Percentiles rank a stretch among this genome's conserved stretches.
Conservation (phyloP, 768 basidiomycete species). For the Mycena chlorophos region DNA sequence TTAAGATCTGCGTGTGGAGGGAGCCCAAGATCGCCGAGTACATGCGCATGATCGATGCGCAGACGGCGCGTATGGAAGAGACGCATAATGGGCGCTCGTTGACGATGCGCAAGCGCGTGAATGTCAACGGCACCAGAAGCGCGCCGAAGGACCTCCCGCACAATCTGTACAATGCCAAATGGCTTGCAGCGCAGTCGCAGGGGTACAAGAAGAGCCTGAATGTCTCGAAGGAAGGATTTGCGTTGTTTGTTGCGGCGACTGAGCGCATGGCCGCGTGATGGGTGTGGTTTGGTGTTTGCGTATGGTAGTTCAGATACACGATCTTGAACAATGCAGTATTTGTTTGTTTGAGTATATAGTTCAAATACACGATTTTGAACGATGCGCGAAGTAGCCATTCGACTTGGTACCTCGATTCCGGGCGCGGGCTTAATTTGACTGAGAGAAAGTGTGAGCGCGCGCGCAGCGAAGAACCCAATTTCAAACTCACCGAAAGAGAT, state of each 20-base stretch:
- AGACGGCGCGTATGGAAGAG: not conserved
- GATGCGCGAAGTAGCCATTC: too few species aligned
- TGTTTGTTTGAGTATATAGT: too few species aligned
- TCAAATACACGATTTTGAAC: too few species aligned
- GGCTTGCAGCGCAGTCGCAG: slow-evolving; percentile 4
- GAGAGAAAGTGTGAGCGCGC: too few species aligned
- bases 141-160: slow-evolving; percentile 2
- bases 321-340: too few species aligned
- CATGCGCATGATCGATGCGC: slow-evolving; percentile 8
- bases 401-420: too few species aligned
- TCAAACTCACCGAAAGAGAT: too few species aligned
- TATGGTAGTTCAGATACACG: too few species aligned
- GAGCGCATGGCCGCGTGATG: slow-evolving; percentile 8
- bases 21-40: slow-evolving; percentile 1
- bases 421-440: too few species aligned
- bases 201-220: slow-evolving; percentile 1
- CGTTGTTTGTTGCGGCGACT: slow-evolving; percentile 9
- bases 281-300: too few species aligned
- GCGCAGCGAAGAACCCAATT: too few species aligned
- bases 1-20: slow-evolving; percentile 11
- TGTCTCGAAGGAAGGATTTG: slow-evolving; percentile 17
- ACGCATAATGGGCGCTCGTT: not conserved
- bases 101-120: not conserved
- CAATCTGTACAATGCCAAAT: slow-evolving; percentile 5
- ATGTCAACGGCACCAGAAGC: not conserved